A percentile compares a stretch with the other conserved stretches of the same genome.
phyloP scores from a whole-genome alignment of 1,139 yeast species.

The Meyerozyma athensensis region DNA sequence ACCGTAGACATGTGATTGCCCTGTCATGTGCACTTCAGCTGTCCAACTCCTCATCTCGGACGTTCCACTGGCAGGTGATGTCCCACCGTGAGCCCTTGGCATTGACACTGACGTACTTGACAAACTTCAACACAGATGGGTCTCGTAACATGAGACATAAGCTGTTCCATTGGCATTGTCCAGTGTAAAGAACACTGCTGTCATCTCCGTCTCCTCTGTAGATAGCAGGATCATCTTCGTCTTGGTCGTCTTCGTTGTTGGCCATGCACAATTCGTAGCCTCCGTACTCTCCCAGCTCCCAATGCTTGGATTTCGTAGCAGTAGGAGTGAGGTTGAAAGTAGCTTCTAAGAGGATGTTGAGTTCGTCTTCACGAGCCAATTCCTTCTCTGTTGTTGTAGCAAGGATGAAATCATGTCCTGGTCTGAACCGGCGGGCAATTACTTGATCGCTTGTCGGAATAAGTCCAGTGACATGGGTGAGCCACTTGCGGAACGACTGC shows the following conservation, averaged over 20 bases:
- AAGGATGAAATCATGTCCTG: conserved; percentile 88
- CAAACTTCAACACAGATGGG: conserved; percentile 77
- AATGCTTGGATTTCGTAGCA: conserved; percentile 46
- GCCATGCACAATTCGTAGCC: conserved; percentile 93
- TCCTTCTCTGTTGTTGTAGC: conserved; percentile 70
- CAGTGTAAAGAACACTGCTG: conserved; percentile 75
- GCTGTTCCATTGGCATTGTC: conserved; percentile 82
- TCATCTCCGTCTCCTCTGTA: conserved; percentile 56
- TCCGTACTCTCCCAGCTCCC: conserved; percentile 87
- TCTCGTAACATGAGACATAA: conserved; percentile 78
- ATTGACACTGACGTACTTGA: conserved; percentile 83
- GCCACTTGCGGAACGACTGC: conserved; percentile 64
- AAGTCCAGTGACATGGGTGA: conserved; percentile 59
- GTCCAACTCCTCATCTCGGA: conserved; percentile 35
- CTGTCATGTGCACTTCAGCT: background rate
- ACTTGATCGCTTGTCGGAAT: conserved; percentile 63
- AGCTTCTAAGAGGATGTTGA: conserved; percentile 59
- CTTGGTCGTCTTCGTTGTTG: conserved; percentile 46
- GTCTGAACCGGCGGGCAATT: conserved; percentile 81
- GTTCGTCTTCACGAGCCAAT: conserved; percentile 34
- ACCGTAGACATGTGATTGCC: background rate
- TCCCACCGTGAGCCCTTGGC: conserved; percentile 97
- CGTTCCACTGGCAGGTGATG: conserved; percentile 74
- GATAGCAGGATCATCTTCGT: conserved; percentile 54
- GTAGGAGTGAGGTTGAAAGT: conserved; percentile 78